Conservation (phyloP, 2,329 filamentous ascomycete genomes). For the Periglandula ipomoeae region DNA sequence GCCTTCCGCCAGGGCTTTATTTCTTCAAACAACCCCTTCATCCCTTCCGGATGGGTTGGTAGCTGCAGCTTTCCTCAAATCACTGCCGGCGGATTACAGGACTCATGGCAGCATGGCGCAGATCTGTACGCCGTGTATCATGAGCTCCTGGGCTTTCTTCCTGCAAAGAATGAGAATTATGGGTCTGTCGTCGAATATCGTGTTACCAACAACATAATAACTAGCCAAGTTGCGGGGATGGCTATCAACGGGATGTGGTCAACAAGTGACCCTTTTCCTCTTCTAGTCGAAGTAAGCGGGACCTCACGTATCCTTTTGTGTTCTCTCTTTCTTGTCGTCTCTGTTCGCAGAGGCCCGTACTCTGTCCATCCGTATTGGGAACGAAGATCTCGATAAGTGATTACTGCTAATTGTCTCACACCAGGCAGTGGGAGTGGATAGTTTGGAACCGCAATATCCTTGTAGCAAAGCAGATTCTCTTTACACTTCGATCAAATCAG, state of each 20-base stretch:
- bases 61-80: constrained; percentile 78
- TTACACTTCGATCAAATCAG: constrained; percentile 35
- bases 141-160: constrained; percentile 58
- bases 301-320: background rate
- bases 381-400: too few species aligned
- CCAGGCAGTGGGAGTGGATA: constrained; percentile 51
- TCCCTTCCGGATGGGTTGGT: constrained; percentile 57
- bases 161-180: constrained; percentile 35
- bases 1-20: constrained; percentile 59
- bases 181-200: constrained; percentile 47
- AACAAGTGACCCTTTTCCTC: constrained; percentile 29
- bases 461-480: constrained; percentile 44
- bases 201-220: constrained; percentile 77
- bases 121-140: constrained; percentile 72
- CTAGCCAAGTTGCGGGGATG: constrained; percentile 71
- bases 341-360: too few species aligned
- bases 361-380: too few species aligned
- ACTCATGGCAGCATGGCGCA: constrained; percentile 67
- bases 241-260: constrained; percentile 62
- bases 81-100: constrained; percentile 59
- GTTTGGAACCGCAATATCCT: constrained; percentile 63
- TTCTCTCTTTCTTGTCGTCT: background rate
- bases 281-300: constrained; percentile 34
- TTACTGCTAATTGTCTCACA: background rate
- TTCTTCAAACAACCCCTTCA: constrained; percentile 57